These are phyloP conservation scores for Metschnikowia lochheadii DNA, from an alignment of 805 yeast genomes.

Conservation along the genomic window DNA sequence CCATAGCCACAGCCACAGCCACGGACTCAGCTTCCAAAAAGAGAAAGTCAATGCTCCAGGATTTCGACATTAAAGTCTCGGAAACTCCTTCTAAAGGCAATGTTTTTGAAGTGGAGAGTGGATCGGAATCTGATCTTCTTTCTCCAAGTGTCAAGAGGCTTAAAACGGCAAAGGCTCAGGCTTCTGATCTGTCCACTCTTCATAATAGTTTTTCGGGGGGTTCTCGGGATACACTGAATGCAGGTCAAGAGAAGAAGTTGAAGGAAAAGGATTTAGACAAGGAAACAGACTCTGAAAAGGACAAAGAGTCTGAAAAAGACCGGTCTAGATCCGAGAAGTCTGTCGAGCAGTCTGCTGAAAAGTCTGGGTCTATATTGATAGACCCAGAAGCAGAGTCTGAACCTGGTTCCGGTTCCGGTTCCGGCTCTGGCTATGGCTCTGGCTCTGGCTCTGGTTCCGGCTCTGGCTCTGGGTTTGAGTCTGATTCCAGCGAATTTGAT, in stretches of 20 bases:
- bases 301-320: no score
- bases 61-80: conserved; percentile 7
- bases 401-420: no score
- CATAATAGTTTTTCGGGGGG: not conserved
- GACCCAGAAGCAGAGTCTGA: no score
- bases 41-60: conserved; percentile 13
- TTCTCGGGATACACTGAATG: not conserved
- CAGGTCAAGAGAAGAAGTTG: not conserved
- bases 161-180: not conserved
- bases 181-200: not conserved
- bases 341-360: not conserved
- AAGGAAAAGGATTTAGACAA: no score
- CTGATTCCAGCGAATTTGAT: conserved; percentile 13
- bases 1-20: no score
- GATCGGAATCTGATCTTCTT: conserved; percentile 14
- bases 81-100: conserved; percentile 16
- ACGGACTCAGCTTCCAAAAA: conserved; percentile 4
- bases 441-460: no score
- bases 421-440: no score
- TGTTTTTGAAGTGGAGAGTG: conserved; percentile 16
- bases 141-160: conserved; percentile 12
- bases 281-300: no score
- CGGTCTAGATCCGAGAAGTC: not conserved
- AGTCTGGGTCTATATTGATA: not conserved
- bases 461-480: not conserved